Evolutionary conservation across 2,329 filamentous ascomycete species (phyloP), one percentile per base, ranked within the genome.

Genomic region (Ceratocystiopsis sp.): DNA sequence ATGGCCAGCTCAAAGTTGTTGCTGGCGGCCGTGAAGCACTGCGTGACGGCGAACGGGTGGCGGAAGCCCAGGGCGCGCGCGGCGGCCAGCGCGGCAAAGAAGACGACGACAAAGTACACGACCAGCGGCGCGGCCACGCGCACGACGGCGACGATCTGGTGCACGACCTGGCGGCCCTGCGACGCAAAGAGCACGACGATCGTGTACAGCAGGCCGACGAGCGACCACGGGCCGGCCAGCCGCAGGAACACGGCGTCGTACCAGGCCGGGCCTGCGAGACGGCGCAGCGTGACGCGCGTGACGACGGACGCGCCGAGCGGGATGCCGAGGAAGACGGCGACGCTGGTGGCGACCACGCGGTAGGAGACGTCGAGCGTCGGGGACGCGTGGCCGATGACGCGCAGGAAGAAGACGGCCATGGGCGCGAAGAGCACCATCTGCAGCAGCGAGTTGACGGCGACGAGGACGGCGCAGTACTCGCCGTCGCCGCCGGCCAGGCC

Each of bases 1-100:
- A 94, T 93, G 0, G 86, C 84, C 19, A 94, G 64, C 63, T 94
- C 86, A 54, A 94, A 94, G 56, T 94, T 93, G 55, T 94, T 94
- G 57, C 85, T 93, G 1, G 84, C 82, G 0, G 84, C 87, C 0
- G 84, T 93, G 53, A 93, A 91, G 55, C 82, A 86, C 60, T 93
- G 84, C 2, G 84, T 89, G 12, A 71, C 69, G 1, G 72, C 70
- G 1, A 86, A 57, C 34, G 69, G 68, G 55, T 93, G 93, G 0
- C 74, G 75, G 46, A 86, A 86, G 0, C 84, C 80, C n/a, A 80
- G 60, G n/a, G 66, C 69, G 40, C 69, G 66, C 3, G 75, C 70
- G 2, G 78, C 61, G 37, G 63, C 64, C 1, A 91, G 63, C 0
- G 84, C 91, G 2, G 66, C 52, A 40, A 75, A 73, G 63, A 93